A percentile compares a stretch with the other conserved stretches of the same genome.
Evolutionary conservation across 164 flowering plant genomes (phyloP).

Genomic region (Magnolia kwangsiensis): DNA sequence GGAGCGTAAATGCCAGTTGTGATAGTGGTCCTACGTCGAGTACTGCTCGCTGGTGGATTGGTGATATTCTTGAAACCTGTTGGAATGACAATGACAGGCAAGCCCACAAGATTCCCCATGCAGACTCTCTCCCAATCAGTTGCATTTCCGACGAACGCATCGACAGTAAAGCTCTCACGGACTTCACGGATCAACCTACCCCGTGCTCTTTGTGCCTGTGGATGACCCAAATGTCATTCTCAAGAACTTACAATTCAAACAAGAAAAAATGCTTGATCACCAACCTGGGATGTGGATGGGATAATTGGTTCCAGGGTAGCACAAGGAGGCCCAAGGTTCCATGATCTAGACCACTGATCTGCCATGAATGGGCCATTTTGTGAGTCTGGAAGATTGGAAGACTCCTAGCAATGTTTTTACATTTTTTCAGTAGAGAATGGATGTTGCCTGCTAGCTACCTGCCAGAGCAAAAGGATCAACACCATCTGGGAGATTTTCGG

Average conservation of each 20-base stretch:
- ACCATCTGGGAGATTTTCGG: too few relatives aligned
- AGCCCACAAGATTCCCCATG: conserved; percentile 83
- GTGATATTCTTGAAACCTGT: conserved; percentile 56
- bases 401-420: neutral
- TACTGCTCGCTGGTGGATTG: conserved; percentile 42
- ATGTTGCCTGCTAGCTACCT: neutral
- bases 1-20: conserved; percentile 87
- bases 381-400: too few relatives aligned
- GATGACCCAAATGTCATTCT: neutral
- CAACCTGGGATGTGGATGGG: neutral
- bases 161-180: conserved; percentile 60
- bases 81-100: conserved; percentile 81
- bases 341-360: neutral
- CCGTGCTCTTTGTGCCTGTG: conserved; percentile 89
- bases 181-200: conserved; percentile 72
- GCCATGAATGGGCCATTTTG: too few relatives aligned
- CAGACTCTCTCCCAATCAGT: conserved; percentile 95
- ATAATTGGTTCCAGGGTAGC: neutral
- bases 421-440: neutral
- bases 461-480: neutral
- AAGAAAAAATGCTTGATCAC: neutral
- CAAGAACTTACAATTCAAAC: neutral
- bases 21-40: conserved; percentile 55
- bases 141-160: conserved; percentile 85
- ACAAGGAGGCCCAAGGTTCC: neutral